Conservation (phyloP, 352 stramenopile species). For the Pythium aquatile region DNA sequence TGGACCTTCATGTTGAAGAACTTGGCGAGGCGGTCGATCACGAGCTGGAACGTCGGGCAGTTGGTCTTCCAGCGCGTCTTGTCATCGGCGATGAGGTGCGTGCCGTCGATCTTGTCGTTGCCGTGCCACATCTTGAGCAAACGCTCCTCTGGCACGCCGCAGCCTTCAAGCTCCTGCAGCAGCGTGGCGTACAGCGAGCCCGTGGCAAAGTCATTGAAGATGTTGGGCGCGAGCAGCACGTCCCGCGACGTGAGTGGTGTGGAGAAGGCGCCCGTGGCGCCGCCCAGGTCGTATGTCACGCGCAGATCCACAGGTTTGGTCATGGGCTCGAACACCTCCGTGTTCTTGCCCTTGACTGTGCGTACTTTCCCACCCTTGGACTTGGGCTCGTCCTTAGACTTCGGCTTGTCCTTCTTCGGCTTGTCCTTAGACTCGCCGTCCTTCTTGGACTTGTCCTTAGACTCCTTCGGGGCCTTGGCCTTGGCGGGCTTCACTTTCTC, state of each 20-base stretch:
- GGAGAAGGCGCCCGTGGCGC: constrained; percentile 51
- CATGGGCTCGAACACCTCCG: constrained; percentile 73
- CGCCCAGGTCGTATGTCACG: constrained; percentile 65
- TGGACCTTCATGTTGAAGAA: constrained; percentile 90
- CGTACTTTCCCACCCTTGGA: constrained; percentile 22
- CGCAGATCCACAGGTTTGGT: constrained; percentile 67
- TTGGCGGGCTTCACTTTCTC: constrained; percentile 13
- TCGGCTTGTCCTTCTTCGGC: constrained; percentile 4
- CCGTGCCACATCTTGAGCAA: constrained; percentile 85
- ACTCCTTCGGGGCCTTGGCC: constrained; percentile 15
- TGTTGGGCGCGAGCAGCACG: constrained; percentile 63
- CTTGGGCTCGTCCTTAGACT: constrained; percentile 19
- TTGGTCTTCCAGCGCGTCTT: constrained; percentile 75
- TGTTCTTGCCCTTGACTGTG: constrained; percentile 66
- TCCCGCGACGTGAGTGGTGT: constrained; percentile 61
- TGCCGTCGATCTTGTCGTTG: constrained; percentile 90
- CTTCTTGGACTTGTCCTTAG: constrained; percentile 35
- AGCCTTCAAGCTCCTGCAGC: constrained; percentile 58
- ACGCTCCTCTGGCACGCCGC: constrained; percentile 58
- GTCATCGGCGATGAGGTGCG: constrained; percentile 92
- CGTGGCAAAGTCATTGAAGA: constrained; percentile 76
- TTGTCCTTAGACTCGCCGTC: constrained; percentile 24
- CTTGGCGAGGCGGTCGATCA: constrained; percentile 74
- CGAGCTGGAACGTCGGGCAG: constrained; percentile 78
- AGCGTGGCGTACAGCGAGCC: constrained; percentile 71